Evolutionary conservation across 805 yeast genomes (phyloP).

Genomic region (Metschnikowia arizonensis): DNA sequence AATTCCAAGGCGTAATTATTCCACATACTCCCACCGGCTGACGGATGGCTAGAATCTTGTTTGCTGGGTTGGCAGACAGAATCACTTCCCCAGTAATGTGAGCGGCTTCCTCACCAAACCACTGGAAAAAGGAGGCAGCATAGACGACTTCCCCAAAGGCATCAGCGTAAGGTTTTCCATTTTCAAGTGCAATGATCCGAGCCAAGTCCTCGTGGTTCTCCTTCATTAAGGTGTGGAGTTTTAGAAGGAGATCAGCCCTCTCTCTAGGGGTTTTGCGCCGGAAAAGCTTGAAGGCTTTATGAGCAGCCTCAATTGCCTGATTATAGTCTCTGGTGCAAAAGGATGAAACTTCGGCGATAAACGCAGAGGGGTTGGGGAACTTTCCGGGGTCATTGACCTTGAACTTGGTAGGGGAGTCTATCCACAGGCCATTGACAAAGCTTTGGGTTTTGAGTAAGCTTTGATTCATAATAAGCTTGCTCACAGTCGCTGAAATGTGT

Average conservation of each 20-base stretch:
- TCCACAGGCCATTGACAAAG: slow-evolving; percentile 74
- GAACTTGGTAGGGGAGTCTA: slow-evolving; percentile 45
- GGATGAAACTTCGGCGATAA: slow-evolving; percentile 54
- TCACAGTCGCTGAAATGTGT: slow-evolving; percentile 6
- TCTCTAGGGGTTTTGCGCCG: slow-evolving; percentile 52
- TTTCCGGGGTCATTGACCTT: slow-evolving; percentile 75
- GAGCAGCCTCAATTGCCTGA: slow-evolving; percentile 55
- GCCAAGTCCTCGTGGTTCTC: slow-evolving; percentile 66
- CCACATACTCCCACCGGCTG: slow-evolving; percentile 85
- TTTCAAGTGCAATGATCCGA: slow-evolving; percentile 58
- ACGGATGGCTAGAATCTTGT: slow-evolving; percentile 53
- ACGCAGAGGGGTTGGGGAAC: slow-evolving; percentile 32
- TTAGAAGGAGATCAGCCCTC: slow-evolving; percentile 50
- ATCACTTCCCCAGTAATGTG: slow-evolving; percentile 64
- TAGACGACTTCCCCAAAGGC: slow-evolving; percentile 67
- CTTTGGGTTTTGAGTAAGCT: slow-evolving; percentile 58
- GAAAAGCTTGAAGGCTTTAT: slow-evolving; percentile 49
- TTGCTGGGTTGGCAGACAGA: slow-evolving; percentile 46
- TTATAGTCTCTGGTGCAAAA: slow-evolving; percentile 46
- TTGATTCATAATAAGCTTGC: slow-evolving; percentile 36
- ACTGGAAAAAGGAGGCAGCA: slow-evolving; percentile 76
- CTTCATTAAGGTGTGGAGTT: slow-evolving; percentile 49
- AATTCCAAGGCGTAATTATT: slow-evolving; percentile 80
- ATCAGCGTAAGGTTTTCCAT: slow-evolving; percentile 70
- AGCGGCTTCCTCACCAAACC: slow-evolving; percentile 86